Evolutionary conservation across 148 eudicot species (phyloP).

Genomic region (Selenicereus undatus): DNA sequence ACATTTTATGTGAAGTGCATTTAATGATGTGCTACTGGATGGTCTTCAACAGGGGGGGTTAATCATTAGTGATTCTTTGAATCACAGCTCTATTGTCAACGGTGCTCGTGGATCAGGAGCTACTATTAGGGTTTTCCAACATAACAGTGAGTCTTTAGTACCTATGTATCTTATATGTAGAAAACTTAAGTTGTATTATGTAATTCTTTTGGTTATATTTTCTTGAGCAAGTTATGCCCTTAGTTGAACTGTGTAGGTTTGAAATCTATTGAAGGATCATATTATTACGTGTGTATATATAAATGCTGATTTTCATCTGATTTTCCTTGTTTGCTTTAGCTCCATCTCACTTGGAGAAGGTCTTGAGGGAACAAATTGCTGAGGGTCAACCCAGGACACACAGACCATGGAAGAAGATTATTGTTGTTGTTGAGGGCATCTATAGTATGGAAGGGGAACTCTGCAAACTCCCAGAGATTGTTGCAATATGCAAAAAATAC

Average conservation of each 20-base stretch:
- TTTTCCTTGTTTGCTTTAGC: conserved; percentile 35
- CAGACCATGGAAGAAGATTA: conserved; percentile 98
- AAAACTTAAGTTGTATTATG: neutral
- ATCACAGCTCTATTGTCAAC: conserved; percentile 92
- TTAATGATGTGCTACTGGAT: neutral
- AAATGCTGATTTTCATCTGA: conserved; percentile 4
- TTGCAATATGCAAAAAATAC: conserved; percentile 90
- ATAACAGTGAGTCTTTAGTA: conserved; percentile 66
- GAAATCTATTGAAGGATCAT: neutral
- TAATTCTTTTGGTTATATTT: neutral
- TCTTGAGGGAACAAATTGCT: conserved; percentile 88
- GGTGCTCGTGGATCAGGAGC: conserved; percentile 99
- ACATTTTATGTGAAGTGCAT: neutral
- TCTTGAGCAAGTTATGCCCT: too few species aligned
- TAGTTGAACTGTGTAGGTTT: neutral
- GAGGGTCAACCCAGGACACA: conserved; percentile 95
- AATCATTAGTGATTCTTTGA: conserved; percentile 90
- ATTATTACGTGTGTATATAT: neutral
- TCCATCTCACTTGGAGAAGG: conserved; percentile 82
- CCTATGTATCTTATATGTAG: neutral
- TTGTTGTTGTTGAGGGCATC: conserved; percentile 94
- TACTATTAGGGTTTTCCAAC: conserved; percentile 75
- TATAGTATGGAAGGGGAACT: conserved; percentile 99
- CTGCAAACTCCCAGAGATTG: conserved; percentile 96
- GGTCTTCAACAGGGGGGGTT: conserved; percentile 72